Conservation (phyloP, 306 rosid species). For the Canavalia ensiformis region DNA sequence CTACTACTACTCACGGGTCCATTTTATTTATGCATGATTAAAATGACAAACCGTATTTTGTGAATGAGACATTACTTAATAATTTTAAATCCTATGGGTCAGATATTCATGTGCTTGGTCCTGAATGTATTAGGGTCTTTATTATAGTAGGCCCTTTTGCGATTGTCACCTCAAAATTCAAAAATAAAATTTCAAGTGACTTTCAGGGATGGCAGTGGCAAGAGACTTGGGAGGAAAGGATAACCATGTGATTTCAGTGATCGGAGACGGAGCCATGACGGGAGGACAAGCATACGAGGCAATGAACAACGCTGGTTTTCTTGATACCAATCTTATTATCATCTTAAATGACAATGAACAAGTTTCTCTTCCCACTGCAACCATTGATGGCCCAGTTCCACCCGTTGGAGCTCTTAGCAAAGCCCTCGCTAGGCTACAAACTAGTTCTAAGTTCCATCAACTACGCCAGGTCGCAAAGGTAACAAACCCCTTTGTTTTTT, state of each 20-base stretch:
- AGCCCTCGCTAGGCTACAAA: conserved; percentile 58
- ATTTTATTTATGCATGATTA: no score
- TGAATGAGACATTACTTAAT: background rate
- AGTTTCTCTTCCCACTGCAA: conserved; percentile 79
- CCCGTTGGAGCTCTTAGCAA: conserved; percentile 79
- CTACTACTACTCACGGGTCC: no score
- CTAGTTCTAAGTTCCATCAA: conserved; percentile 56
- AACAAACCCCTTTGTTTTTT: background rate
- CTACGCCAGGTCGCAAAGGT: conserved; percentile 71
- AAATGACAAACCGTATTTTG: no score
- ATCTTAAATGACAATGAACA: conserved; percentile 74
- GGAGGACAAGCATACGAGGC: conserved; percentile 82
- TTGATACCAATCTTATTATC: conserved; percentile 66
- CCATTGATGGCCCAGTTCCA: conserved; percentile 63
- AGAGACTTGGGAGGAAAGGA: conserved; percentile 67
- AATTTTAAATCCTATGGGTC: background rate
- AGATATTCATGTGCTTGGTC: background rate
- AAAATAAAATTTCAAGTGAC: background rate
- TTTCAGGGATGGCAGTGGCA: conserved; percentile 74
- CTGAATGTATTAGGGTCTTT: background rate
- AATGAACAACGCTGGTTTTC: conserved; percentile 79
- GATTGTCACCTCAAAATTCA: background rate
- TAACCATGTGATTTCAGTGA: conserved; percentile 70
- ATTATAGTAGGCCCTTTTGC: background rate
- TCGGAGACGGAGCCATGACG: conserved; percentile 82